These are phyloP conservation scores for Zopfochytrium polystomum DNA, from an alignment of 371 early-diverging fungal species.

Conservation along the genomic window DNA sequence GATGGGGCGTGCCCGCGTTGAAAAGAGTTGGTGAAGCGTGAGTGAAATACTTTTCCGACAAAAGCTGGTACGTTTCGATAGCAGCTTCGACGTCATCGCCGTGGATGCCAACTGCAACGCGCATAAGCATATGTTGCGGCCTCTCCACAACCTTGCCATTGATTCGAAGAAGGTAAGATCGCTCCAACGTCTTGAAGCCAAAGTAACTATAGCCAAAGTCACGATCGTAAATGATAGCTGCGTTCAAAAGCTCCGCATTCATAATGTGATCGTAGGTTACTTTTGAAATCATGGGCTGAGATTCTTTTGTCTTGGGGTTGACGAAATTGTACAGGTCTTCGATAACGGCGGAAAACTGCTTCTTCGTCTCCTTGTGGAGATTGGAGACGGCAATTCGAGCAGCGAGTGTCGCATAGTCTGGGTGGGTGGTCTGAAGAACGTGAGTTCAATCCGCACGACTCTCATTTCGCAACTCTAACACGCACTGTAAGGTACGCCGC, in stretches of 20 bases:
- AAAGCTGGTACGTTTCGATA: constrained; percentile 94
- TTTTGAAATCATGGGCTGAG: constrained; percentile 84
- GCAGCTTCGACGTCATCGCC: constrained; percentile 89
- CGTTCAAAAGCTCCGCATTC: constrained; percentile 79
- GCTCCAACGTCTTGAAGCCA: constrained; percentile 98
- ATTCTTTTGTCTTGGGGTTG: constrained; percentile 86
- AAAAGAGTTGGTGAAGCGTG: constrained; percentile 99
- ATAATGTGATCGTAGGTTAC: constrained; percentile 68
- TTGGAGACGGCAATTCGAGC: constrained; percentile 97
- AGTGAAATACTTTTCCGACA: constrained; percentile 95
- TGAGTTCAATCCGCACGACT: constrained; percentile 2
- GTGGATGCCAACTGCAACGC: constrained; percentile 97
- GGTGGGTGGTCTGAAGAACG: constrained; percentile 74
- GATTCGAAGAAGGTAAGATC: constrained; percentile 91
- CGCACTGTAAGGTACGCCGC: constrained; percentile 88
- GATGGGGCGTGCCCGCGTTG: constrained; percentile 95
- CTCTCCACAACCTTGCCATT: constrained; percentile 86
- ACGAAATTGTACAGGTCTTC: constrained; percentile 80
- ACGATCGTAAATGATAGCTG: constrained; percentile 90
- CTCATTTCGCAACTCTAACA: constrained; percentile 1
- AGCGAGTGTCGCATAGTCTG: constrained; percentile 96
- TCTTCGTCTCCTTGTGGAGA: constrained; percentile 94
- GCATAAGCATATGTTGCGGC: constrained; percentile 99
- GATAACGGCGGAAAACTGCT: constrained; percentile 86
- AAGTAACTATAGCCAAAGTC: constrained; percentile 98